These are phyloP conservation scores for Sclerotinia borealis DNA, from an alignment of 2,329 filamentous ascomycete species.

Conservation along the genomic window DNA sequence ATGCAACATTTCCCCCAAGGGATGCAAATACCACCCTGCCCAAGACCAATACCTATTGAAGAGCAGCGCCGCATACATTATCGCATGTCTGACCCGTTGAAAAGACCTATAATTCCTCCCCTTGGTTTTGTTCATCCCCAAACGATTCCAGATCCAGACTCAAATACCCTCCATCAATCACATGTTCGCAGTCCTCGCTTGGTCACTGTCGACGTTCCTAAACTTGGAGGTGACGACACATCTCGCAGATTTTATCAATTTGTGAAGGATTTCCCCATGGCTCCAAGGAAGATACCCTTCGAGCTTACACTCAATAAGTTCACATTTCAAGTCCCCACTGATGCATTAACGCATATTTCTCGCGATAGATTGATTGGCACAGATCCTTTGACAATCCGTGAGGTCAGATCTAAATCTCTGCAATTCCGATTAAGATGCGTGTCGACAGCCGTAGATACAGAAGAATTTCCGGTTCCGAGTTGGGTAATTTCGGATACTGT, in stretches of 20 bases:
- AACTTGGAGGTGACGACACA: constrained; percentile 25
- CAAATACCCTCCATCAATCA: constrained; percentile 51
- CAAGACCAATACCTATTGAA: neutral
- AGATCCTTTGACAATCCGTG: constrained; percentile 31
- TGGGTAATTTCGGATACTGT: constrained; percentile 60
- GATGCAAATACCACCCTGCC: neutral
- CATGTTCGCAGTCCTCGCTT: constrained; percentile 49
- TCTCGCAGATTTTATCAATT: constrained; percentile 45
- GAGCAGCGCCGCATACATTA: constrained; percentile 33
- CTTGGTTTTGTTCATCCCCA: constrained; percentile 31
- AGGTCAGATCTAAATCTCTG: constrained; percentile 44
- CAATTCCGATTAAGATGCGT: constrained; percentile 67
- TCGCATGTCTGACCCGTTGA: constrained; percentile 14
- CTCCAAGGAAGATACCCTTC: constrained; percentile 35
- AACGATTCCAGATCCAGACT: constrained; percentile 39
- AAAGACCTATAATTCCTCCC: constrained; percentile 34
- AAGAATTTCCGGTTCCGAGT: constrained; percentile 34
- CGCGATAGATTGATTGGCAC: constrained; percentile 19
- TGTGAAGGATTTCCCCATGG: constrained; percentile 45
- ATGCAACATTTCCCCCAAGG: neutral
- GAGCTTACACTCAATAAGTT: constrained; percentile 34
- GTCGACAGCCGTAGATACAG: constrained; percentile 24
- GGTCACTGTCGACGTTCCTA: constrained; percentile 14
- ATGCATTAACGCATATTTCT: constrained; percentile 22
- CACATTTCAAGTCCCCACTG: constrained; percentile 28